Base-by-base conservation (phyloP, 768 basidiomycete species). In the Psilocybe tampanensis region DNA sequence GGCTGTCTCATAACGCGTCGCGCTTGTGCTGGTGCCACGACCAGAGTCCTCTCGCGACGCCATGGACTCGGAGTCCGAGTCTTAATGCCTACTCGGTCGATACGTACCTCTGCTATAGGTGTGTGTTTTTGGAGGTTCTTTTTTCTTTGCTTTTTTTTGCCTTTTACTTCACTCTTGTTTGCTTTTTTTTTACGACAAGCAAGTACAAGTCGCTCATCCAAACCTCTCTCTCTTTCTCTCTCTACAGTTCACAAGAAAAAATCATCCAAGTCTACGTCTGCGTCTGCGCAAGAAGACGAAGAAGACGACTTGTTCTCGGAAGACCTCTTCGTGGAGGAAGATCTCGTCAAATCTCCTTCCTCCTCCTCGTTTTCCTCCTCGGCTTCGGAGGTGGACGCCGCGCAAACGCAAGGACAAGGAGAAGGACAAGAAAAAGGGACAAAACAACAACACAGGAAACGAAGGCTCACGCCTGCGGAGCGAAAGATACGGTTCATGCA, bases 401-500 rank as follows among this genome's bases (percentile, higher is more conserved):
- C 60, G 11, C 32, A 56, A 34, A 29, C 59, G 32, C 36, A 36
- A 36, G 34, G 2, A 24, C 52, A 5, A 18, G 33, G 9, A 41
- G 34, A 43, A 29, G 42, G 3, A 23, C 47, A 23, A 18, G 34
- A 32, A 7, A 36, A 36, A 48, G 44, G 51, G 22, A 18, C 8
- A n/a, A 19, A 26, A 8, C 41, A 42, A 52, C 39, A 21, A 21
- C 22, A 39, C 24, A 54, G 55, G 41, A 56, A 52, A 36, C 32
- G 39, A 8, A 69, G 66, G 22, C 62, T 79, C n/a, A 60, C 67
- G 11, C 66, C 68, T 1, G 72, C 70, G 23, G 66, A 66, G 33
- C 71, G 74, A 13, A 52, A 62, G 8, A 57, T 58, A 52, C 67
- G 70, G 17, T 79, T 82, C 60, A 64, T 74, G 24, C 57, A 71